These are phyloP conservation scores for Cystobasidium slooffiae DNA, from an alignment of 1,284 basidiomycete species.

Conservation along the genomic window DNA sequence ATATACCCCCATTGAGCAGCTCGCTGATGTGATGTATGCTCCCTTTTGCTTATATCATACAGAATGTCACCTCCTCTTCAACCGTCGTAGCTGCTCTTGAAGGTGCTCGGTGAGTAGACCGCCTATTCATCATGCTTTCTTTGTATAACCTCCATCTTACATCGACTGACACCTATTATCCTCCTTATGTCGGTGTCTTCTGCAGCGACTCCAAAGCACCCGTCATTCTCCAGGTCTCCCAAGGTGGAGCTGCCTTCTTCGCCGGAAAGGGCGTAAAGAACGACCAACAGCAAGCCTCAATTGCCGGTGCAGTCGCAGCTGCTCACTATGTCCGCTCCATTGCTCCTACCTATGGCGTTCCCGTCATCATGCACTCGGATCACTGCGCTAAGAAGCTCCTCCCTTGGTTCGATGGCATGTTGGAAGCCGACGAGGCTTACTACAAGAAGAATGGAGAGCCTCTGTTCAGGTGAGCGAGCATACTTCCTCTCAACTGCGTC, in stretches of 20 bases:
- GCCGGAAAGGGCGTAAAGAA: constrained; percentile 96
- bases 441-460: constrained; percentile 87
- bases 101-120: constrained; percentile 70
- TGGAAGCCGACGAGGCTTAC: constrained; percentile 92
- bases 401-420: constrained; percentile 99
- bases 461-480: constrained; percentile 73
- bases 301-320: constrained; percentile 86
- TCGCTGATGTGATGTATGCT: background rate
- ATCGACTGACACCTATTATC: background rate
- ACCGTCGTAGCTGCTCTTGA: constrained; percentile 84
- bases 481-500: background rate
- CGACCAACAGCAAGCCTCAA: constrained; percentile 95
- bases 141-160: background rate
- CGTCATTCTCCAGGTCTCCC: constrained; percentile 97
- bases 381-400: constrained; percentile 99
- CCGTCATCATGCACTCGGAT: constrained; percentile 97
- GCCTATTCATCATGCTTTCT: background rate
- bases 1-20: background rate
- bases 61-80: constrained; percentile 68
- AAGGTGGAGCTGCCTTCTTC: constrained; percentile 95
- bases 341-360: constrained; percentile 86
- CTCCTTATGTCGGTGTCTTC: background rate
- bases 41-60: background rate
- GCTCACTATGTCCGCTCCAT: constrained; percentile 90
- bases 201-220: constrained; percentile 85